Conservation (phyloP, 306 rosid species). For the Biancaea sappan region DNA sequence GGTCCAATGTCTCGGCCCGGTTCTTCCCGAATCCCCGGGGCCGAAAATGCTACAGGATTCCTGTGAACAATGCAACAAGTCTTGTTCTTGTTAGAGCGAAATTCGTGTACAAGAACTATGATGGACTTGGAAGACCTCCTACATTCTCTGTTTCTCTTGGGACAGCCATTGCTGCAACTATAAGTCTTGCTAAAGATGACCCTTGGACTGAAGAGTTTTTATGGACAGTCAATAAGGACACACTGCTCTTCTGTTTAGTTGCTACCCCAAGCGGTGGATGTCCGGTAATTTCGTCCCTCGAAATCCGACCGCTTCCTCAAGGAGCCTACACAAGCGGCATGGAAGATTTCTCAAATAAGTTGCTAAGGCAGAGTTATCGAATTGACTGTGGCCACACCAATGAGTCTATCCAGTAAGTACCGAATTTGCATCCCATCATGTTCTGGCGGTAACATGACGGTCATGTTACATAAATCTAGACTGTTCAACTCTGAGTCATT, state of each 20-base stretch:
- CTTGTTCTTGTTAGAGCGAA: conserved; percentile 77
- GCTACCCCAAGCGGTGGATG: conserved; percentile 55
- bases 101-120: conserved; percentile 79
- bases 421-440: too few species aligned
- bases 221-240: conserved; percentile 67
- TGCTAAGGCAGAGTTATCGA: conserved; percentile 68
- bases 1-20: conserved; percentile 49
- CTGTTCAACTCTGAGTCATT: background rate
- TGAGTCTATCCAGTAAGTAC: conserved; percentile 62
- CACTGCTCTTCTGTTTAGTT: conserved; percentile 61
- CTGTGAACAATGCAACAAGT: conserved; percentile 51
- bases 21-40: conserved; percentile 51
- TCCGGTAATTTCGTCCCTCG: conserved; percentile 80
- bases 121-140: conserved; percentile 72
- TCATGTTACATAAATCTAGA: too few species aligned
- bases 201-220: conserved; percentile 85
- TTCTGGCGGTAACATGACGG: too few species aligned
- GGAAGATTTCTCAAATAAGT: conserved; percentile 52
- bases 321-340: conserved; percentile 70
- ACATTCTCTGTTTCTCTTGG: conserved; percentile 78
- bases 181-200: conserved; percentile 61
- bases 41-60: conserved; percentile 64
- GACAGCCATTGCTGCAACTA: conserved; percentile 60
- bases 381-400: conserved; percentile 76
- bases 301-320: conserved; percentile 77